A percentile compares a stretch with the other conserved stretches of the same genome.
These are phyloP conservation scores for Fusarium incarnatum DNA, from an alignment of 2,329 filamentous ascomycete genomes.

Conservation along the genomic window DNA sequence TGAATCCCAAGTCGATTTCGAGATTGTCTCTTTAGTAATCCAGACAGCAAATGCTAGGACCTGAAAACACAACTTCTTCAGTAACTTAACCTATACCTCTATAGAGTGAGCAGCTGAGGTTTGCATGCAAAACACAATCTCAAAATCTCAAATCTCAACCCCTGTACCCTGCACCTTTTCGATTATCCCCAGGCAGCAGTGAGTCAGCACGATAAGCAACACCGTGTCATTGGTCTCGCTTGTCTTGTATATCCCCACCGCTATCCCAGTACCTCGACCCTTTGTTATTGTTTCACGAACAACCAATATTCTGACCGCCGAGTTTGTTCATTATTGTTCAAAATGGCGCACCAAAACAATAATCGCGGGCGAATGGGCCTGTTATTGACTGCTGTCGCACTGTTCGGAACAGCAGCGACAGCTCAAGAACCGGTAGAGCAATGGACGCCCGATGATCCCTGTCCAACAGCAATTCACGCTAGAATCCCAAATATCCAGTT, in stretches of 20 bases:
- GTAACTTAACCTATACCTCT: too few relatives aligned
- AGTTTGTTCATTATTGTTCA: not conserved
- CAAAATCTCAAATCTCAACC: too few relatives aligned
- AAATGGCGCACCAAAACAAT: not conserved
- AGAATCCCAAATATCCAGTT: not conserved
- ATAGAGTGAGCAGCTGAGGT: too few relatives aligned
- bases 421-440: not conserved
- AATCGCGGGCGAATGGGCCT: fast-evolving
- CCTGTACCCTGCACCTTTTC: not conserved
- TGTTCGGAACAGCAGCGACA: not conserved
- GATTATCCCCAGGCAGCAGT: not conserved
- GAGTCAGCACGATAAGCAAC: not conserved
- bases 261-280: not conserved
- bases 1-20: too few relatives aligned
- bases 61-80: too few relatives aligned
- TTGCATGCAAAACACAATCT: too few relatives aligned
- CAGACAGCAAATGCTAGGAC: too few relatives aligned
- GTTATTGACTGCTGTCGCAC: fast-evolving
- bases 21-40: too few relatives aligned
- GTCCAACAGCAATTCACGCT: not conserved
- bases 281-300: not conserved
- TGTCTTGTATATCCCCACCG: not conserved
- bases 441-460: not conserved
- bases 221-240: not conserved
- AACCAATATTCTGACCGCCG: not conserved